Base-by-base conservation (phyloP, 116 monocot genomes). In the Iris pallida region DNA sequence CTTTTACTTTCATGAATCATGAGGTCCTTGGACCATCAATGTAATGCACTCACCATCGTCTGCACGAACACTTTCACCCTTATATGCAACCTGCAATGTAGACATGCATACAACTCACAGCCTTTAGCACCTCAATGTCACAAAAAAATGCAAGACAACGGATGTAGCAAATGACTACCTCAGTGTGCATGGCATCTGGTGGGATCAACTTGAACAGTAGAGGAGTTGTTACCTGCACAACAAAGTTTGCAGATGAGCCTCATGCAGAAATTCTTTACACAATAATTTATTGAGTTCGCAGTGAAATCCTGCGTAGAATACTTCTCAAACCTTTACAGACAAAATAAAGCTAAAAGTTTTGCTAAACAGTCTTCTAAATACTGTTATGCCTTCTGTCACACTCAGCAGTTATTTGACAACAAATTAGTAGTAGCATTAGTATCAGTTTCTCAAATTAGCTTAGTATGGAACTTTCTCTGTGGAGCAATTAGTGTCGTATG, bases 191-290 rank as follows among this genome's bases (percentile, higher is more conserved):
- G 62, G 12, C 67, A 75, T 95, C 91, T 56, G 91, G 80, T 41
- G 95, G 95, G 47, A 95, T 95, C 65, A 95, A 52, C 82, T 95
- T 95, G 73, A 95, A 95, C 16, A 95, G 80, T 15, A 95, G 73
- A 54, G 95, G 95, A 18, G 95, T 95, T 7, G 95, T 95, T 55
- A 95, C 95, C 95, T 95, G 81, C 64, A 71, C 15, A 68, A 19
- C 30, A 30, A 3, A 30, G 30, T 30, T 30, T 30, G 3, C 30
- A 30, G 30, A 30, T 30, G 3, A 30, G 30, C 30, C 30, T 30
- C 30, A 1, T 30, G 30, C 0, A 30, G 30, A 30, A 30, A 30
- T 30, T 30, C 30, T 1, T 30, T 30, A 30, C 0, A 30, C 30
- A 30, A 30, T 0, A 30, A 30, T 30, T 1, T 30, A 30, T 30